These are phyloP conservation scores for Colletotrichum aenigma DNA, from an alignment of 2,329 filamentous ascomycete species.

Conservation along the genomic window DNA sequence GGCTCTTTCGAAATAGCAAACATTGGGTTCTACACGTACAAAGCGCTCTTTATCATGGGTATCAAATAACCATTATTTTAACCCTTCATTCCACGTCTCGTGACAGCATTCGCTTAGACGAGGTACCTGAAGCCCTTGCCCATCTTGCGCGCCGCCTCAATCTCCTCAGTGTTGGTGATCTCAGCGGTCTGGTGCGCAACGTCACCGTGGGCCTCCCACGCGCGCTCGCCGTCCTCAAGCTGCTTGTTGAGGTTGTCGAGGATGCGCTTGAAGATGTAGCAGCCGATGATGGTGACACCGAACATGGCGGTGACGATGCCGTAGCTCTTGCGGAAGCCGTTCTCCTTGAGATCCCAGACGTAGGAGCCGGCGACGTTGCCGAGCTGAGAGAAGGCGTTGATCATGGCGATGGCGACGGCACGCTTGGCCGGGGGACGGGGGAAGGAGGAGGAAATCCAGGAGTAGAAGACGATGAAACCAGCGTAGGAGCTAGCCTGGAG, in stretches of 20 bases:
- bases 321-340: conserved; percentile 68
- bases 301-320: conserved; percentile 71
- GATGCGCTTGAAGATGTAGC: conserved; percentile 50
- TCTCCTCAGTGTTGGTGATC: conserved; percentile 41
- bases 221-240: conserved; percentile 46
- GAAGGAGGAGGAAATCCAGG: conserved; percentile 62
- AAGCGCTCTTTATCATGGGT: conserved; percentile 5
- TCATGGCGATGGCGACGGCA: conserved; percentile 63
- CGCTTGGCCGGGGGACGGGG: conserved; percentile 65
- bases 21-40: background rate
- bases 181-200: conserved; percentile 44
- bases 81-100: background rate
- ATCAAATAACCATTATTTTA: background rate
- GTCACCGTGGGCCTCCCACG: conserved; percentile 38
- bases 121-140: conserved; percentile 53
- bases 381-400: conserved; percentile 63
- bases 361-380: conserved; percentile 66
- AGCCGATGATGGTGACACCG: conserved; percentile 59
- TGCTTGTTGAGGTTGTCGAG: conserved; percentile 51
- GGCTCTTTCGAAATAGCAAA: background rate
- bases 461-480: conserved; percentile 61
- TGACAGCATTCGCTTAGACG: conserved; percentile 29
- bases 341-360: conserved; percentile 63
- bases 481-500: conserved; percentile 63
- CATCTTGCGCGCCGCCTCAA: conserved; percentile 49